Percentiles rank a stretch among this genome's conserved stretches.
phyloP scores from a whole-genome alignment of 139 green algal genomes.

The Closterium sp. region DNA sequence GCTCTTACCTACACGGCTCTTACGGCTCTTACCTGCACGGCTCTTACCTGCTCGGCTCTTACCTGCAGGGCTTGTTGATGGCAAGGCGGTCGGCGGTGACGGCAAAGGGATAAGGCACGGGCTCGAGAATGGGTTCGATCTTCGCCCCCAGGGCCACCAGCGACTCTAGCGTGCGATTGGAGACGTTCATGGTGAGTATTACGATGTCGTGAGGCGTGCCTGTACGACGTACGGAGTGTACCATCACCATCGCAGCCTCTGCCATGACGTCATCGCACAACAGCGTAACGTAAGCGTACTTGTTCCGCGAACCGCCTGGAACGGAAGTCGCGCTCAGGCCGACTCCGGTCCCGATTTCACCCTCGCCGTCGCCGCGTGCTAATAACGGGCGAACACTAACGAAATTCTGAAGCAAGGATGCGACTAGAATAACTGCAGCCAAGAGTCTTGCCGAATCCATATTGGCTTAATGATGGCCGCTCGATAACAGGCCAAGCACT shows the following conservation, averaged over 20 bases:
- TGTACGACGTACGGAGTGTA: background rate
- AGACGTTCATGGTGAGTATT: slow-evolving; percentile 19
- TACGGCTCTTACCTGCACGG: too few relatives aligned
- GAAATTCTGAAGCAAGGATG: too few relatives aligned
- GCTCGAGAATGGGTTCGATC: background rate
- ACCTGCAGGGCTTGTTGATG: slow-evolving; percentile 10
- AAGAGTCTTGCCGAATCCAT: too few relatives aligned
- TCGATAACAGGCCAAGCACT: too few relatives aligned
- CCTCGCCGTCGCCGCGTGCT: too few relatives aligned
- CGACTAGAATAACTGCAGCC: too few relatives aligned
- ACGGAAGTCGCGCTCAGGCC: too few relatives aligned
- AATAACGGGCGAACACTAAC: too few relatives aligned
- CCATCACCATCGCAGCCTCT: slow-evolving; percentile 8
- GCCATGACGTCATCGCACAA: slow-evolving; percentile 19
- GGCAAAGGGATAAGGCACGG: background rate
- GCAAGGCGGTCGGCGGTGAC: background rate
- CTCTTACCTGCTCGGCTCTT: background rate
- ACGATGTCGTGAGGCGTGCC: slow-evolving; percentile 16
- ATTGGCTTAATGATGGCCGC: too few relatives aligned
- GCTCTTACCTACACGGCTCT: too few relatives aligned
- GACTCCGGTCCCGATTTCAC: too few relatives aligned
- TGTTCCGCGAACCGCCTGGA: background rate
- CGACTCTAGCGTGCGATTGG: background rate
- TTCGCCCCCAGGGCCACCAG: background rate
- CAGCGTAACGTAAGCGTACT: slow-evolving; percentile 14